phyloP scores from a whole-genome alignment of 2,329 filamentous ascomycete genomes.

The Tricladium varicosporioides region DNA sequence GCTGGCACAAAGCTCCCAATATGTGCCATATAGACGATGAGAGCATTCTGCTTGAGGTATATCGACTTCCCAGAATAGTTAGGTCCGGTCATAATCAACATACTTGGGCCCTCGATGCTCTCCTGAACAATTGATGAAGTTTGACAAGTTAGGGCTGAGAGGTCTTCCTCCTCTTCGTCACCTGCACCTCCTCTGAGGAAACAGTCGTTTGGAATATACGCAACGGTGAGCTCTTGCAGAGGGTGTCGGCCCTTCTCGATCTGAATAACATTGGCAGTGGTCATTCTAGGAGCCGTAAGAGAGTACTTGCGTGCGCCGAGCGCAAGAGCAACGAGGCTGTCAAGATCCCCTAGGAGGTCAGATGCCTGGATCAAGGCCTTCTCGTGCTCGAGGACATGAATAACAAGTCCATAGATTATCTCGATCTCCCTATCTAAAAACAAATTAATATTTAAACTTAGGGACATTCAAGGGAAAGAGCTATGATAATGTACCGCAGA shows the following conservation, averaged over 20 bases:
- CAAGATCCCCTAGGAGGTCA: conserved; percentile 80
- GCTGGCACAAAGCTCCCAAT: conserved; percentile 92
- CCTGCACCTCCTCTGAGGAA: conserved; percentile 60
- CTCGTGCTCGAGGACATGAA: conserved; percentile 68
- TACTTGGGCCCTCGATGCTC: conserved; percentile 50
- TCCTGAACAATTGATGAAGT: conserved; percentile 13
- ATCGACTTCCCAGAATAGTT: conserved; percentile 98
- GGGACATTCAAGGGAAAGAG: neutral
- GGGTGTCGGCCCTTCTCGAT: conserved; percentile 82
- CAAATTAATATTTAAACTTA: conserved; percentile 10
- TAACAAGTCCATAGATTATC: conserved; percentile 74
- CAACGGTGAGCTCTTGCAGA: conserved; percentile 79
- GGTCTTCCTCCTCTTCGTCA: conserved; percentile 16
- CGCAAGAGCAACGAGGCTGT: conserved; percentile 79
- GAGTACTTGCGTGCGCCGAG: conserved; percentile 73
- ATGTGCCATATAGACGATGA: conserved; percentile 91
- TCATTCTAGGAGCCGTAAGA: conserved; percentile 68
- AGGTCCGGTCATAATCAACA: conserved; percentile 83
- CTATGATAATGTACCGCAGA: conserved; percentile 61
- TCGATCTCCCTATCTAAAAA: conserved; percentile 78
- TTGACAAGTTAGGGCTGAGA: neutral
- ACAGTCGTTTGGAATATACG: conserved; percentile 83
- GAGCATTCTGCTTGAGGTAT: conserved; percentile 87
- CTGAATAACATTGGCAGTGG: conserved; percentile 63
- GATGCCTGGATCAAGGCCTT: conserved; percentile 66